Conservation (phyloP, 345 rosid genomes). For the Eucalyptus albens region DNA sequence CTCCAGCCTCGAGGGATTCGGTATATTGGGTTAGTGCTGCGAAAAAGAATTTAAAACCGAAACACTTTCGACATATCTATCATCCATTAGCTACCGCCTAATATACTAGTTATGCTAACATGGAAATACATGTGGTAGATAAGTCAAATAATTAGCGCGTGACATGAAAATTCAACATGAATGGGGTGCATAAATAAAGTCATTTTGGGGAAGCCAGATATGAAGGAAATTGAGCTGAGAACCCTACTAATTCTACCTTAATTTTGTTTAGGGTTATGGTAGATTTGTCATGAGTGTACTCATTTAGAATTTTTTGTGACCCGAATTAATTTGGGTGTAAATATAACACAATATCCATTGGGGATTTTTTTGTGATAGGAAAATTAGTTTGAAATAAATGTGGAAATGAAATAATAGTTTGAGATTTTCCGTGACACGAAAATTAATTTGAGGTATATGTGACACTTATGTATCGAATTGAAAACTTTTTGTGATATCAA, state of each 20-base stretch:
- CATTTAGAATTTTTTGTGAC: neutral
- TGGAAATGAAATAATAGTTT: neutral
- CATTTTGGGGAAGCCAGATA: neutral
- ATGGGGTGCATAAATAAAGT: neutral
- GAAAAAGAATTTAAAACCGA: neutral
- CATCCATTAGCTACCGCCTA: neutral
- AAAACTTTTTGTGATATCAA: neutral
- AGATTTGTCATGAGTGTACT: neutral
- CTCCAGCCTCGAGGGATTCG: neutral
- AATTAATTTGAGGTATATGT: neutral
- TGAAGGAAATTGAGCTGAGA: neutral
- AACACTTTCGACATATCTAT: neutral
- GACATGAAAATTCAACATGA: neutral
- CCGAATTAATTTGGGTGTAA: too few species aligned
- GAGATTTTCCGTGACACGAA: neutral
- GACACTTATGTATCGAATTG: accelerated
- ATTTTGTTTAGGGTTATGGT: neutral
- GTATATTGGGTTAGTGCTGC: neutral
- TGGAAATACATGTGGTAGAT: neutral
- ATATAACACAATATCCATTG: neutral
- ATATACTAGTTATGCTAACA: neutral
- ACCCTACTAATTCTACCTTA: neutral
- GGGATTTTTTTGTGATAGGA: neutral
- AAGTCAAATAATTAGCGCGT: accelerated
- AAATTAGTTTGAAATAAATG: neutral